Conservation (phyloP, 2,329 filamentous ascomycete genomes). For the Pyricularia grisea region DNA sequence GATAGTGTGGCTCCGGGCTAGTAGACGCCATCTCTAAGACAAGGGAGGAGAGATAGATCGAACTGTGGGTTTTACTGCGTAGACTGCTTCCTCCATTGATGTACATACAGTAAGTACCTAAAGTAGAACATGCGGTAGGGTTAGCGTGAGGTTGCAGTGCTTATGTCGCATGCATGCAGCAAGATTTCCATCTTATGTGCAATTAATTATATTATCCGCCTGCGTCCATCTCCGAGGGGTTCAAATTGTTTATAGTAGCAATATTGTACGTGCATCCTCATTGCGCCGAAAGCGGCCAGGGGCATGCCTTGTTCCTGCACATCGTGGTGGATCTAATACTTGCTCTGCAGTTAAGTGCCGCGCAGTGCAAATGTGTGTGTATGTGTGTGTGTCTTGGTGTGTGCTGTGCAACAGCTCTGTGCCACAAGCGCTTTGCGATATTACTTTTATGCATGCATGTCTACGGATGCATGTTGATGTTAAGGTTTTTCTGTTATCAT, state of each 20-base stretch:
- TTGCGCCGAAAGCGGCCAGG: background rate
- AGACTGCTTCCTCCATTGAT: background rate
- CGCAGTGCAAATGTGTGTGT: background rate
- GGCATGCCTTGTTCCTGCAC: background rate
- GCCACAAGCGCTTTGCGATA: background rate
- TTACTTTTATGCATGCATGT: background rate
- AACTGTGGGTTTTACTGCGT: background rate
- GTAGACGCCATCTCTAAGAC: background rate
- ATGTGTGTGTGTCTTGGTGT: too few relatives aligned
- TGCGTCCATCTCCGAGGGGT: background rate
- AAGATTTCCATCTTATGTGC: background rate
- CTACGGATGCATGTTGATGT: background rate
- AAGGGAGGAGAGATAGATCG: background rate
- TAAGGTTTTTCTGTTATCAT: background rate
- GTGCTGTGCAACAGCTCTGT: background rate
- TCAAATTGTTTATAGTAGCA: background rate
- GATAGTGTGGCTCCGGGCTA: background rate
- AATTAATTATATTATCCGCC: background rate
- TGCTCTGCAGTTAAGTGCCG: background rate
- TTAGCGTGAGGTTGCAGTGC: background rate
- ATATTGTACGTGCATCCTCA: background rate
- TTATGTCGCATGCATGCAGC: background rate
- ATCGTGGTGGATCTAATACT: background rate
- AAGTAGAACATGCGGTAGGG: too few relatives aligned
- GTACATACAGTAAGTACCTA: background rate